A percentile compares a stretch with the other conserved stretches of the same genome.
Evolutionary conservation across 805 yeast genomes (phyloP).

Genomic region (Kregervanrija pseudodelftensis): DNA sequence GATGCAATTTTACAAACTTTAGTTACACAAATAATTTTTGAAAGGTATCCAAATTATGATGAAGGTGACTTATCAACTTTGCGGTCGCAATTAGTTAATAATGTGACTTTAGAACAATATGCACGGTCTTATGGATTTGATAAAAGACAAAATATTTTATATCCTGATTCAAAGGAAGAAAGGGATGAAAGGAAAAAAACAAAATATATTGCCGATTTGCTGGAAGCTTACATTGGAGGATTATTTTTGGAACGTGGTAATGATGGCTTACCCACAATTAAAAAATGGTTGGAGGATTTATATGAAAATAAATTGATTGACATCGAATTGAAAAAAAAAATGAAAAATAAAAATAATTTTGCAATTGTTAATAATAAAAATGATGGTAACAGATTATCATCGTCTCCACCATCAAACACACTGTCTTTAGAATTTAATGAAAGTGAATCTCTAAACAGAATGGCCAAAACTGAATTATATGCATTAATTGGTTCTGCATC

Average conservation of each 20-base stretch:
- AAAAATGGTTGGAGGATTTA: slow-evolving; percentile 44
- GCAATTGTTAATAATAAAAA: not conserved
- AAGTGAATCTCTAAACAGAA: slow-evolving; percentile 40
- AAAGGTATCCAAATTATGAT: slow-evolving; percentile 56
- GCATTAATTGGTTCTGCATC: slow-evolving; percentile 73
- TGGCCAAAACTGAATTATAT: slow-evolving; percentile 75
- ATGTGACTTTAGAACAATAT: slow-evolving; percentile 65
- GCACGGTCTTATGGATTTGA: slow-evolving; percentile 63
- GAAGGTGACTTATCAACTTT: slow-evolving; percentile 78
- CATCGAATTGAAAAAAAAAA: not conserved
- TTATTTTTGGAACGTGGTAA: slow-evolving; percentile 43
- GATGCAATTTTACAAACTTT: slow-evolving; percentile 74
- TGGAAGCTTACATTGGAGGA: slow-evolving; percentile 94
- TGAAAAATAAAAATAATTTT: not conserved
- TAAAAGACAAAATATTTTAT: slow-evolving; percentile 34
- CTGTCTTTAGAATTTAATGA: slow-evolving; percentile 11
- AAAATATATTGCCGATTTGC: slow-evolving; percentile 79
- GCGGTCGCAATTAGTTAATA: slow-evolving; percentile 66
- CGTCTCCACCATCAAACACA: slow-evolving; percentile 3
- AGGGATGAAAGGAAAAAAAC: slow-evolving; percentile 38
- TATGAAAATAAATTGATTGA: slow-evolving; percentile 3
- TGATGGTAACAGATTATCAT: not conserved
- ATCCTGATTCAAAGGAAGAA: slow-evolving; percentile 1
- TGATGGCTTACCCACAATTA: slow-evolving; percentile 30
- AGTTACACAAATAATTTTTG: slow-evolving; percentile 62